Conservation (phyloP, 2,329 filamentous ascomycete genomes). For the Fusarium solani-melongenae region DNA sequence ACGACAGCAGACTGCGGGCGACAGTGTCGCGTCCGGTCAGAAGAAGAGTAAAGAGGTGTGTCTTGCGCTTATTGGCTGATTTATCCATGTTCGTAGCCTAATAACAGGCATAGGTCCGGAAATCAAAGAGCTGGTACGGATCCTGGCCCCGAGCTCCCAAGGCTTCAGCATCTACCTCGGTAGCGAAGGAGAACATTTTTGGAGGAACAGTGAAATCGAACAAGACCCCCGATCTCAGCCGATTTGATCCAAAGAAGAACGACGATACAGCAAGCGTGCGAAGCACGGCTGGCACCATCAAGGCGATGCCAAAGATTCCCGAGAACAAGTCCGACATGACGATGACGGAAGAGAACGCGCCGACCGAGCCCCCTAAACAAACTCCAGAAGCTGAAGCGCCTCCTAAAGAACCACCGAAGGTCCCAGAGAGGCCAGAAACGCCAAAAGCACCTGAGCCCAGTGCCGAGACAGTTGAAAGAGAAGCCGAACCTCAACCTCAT, state of each 20-base stretch:
- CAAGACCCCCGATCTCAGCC: slow-evolving; percentile 60
- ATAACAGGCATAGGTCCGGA: slow-evolving; percentile 55
- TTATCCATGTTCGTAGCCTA: background rate
- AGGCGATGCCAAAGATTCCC: slow-evolving; percentile 41
- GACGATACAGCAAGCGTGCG: slow-evolving; percentile 48
- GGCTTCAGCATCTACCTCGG: slow-evolving; percentile 67
- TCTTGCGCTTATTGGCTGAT: background rate
- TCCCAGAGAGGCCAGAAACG: slow-evolving; percentile 1
- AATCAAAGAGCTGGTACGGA: slow-evolving; percentile 71
- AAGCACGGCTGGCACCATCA: slow-evolving; percentile 38
- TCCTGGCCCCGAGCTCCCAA: slow-evolving; percentile 69
- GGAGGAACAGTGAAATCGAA: slow-evolving; percentile 63
- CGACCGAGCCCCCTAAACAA: slow-evolving; percentile 17
- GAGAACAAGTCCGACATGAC: slow-evolving; percentile 37
- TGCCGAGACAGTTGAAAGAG: background rate
- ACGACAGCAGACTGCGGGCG: slow-evolving; percentile 28
- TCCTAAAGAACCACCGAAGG: background rate
- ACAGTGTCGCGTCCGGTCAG: slow-evolving; percentile 3
- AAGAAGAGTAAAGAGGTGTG: slow-evolving; percentile 32
- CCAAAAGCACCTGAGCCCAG: slow-evolving; percentile 6
- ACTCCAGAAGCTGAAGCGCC: slow-evolving; percentile 12
- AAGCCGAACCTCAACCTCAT: slow-evolving; percentile 8
- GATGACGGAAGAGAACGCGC: slow-evolving; percentile 21
- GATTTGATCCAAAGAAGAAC: slow-evolving; percentile 59
- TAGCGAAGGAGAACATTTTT: slow-evolving; percentile 70